phyloP scores from a whole-genome alignment of 805 yeast genomes.

The Kodamaea laetipori region DNA sequence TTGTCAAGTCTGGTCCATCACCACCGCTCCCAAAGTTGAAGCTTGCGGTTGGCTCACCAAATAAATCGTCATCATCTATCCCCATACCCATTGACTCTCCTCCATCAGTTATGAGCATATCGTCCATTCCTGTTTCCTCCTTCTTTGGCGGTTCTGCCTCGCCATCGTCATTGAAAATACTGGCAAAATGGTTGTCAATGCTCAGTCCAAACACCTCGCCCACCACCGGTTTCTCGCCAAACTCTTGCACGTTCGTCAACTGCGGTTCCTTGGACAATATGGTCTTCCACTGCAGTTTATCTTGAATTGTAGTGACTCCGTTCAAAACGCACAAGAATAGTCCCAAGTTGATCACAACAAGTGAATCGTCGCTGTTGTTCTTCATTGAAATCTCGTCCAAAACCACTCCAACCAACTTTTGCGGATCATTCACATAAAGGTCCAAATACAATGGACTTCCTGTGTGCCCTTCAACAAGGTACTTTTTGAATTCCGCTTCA shows the following conservation, averaged over 20 bases:
- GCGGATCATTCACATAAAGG: conserved; percentile 1
- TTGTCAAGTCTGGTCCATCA: not conserved
- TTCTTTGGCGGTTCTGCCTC: conserved; percentile 1
- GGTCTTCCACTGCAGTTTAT: conserved; percentile 28
- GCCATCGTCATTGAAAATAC: conserved; percentile 10
- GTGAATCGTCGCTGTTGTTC: conserved; percentile 28
- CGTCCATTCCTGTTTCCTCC: conserved; percentile 5
- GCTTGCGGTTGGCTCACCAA: conserved; percentile 6
- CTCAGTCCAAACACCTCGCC: conserved; percentile 4
- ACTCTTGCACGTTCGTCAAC: not conserved
- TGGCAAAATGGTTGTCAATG: conserved; percentile 9
- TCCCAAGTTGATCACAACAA: conserved; percentile 26
- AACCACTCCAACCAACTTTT: conserved; percentile 6
- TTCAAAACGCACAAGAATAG: conserved; percentile 22
- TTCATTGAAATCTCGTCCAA: conserved; percentile 12
- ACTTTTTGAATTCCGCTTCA: conserved; percentile 8
- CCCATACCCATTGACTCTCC: conserved; percentile 5
- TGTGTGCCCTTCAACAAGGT: conserved; percentile 3
- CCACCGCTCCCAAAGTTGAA: conserved; percentile 2
- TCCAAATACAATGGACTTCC: conserved; percentile 4
- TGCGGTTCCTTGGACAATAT: conserved; percentile 11
- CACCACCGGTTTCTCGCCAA: not conserved
- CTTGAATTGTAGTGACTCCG: conserved; percentile 19
- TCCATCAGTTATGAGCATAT: conserved; percentile 10
- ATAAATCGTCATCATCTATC: conserved; percentile 8